Evolutionary conservation across 2,329 filamentous ascomycete species (phyloP).

Genomic region (Huntiella moniliformis): DNA sequence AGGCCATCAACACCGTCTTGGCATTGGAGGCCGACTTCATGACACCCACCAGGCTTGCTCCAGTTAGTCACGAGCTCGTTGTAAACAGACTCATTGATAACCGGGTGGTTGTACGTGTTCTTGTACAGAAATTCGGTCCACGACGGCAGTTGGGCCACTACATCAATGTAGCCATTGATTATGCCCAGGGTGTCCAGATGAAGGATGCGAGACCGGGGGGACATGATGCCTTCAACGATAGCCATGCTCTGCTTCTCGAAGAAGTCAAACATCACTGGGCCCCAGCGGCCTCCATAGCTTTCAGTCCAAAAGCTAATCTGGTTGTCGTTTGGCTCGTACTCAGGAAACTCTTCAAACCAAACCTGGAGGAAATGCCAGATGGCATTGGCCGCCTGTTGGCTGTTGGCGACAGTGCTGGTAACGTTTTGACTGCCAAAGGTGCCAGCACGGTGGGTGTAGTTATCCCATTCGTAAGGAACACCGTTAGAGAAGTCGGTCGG

Average conservation of each 20-base stretch:
- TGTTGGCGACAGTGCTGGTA: not conserved
- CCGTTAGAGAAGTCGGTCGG: conserved; percentile 20
- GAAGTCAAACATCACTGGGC: conserved; percentile 39
- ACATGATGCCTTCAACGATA: conserved; percentile 14
- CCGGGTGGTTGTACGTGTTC: conserved; percentile 30
- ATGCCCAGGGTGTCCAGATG: conserved; percentile 45
- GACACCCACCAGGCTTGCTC: not conserved
- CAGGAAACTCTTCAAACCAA: conserved; percentile 38
- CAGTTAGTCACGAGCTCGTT: not conserved
- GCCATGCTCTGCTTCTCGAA: conserved; percentile 41
- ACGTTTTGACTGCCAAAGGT: not conserved
- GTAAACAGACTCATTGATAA: conserved; percentile 12
- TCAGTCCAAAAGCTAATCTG: conserved; percentile 47
- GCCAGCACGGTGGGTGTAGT: conserved; percentile 19
- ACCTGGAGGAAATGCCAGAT: conserved; percentile 48
- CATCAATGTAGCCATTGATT: conserved; percentile 52
- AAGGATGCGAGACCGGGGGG: conserved; percentile 22
- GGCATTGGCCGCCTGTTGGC: conserved; percentile 36
- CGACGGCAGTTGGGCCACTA: conserved; percentile 37
- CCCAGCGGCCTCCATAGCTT: conserved; percentile 53
- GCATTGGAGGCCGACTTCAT: not conserved
- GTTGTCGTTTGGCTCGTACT: conserved; percentile 28
- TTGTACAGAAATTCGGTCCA: conserved; percentile 25
- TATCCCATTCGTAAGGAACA: conserved; percentile 15
- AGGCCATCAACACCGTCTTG: not conserved